phyloP scores from a whole-genome alignment of 148 eudicot species.

The Cornus kousa region DNA sequence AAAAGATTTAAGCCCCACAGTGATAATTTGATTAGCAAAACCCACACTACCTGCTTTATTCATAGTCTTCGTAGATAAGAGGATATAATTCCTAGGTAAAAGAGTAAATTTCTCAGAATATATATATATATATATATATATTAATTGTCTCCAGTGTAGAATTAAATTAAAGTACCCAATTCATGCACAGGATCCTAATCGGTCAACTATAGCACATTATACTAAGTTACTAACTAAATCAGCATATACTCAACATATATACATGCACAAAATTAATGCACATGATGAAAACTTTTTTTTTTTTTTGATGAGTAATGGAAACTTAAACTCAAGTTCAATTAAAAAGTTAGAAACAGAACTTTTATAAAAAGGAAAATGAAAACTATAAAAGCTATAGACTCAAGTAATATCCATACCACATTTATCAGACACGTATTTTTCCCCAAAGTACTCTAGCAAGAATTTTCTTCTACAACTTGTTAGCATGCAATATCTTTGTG shows the following conservation, averaged over 20 bases:
- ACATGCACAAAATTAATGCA: slow-evolving; percentile 1
- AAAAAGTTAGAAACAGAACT: background rate
- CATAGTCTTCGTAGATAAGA: background rate
- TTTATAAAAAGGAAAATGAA: background rate
- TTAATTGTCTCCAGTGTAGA: background rate
- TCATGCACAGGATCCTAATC: background rate
- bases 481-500: slow-evolving; percentile 64
- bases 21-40: background rate
- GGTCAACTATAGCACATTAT: background rate
- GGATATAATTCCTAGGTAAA: background rate
- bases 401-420: slow-evolving; percentile 52
- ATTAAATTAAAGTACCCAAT: background rate
- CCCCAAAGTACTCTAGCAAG: slow-evolving; percentile 75
- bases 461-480: slow-evolving; percentile 74
- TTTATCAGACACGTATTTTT: slow-evolving; percentile 39
- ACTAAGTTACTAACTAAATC: background rate
- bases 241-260: background rate
- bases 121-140: no score
- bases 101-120: background rate
- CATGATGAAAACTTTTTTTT: background rate
- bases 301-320: no score
- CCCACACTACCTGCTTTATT: background rate
- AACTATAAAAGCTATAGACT: background rate
- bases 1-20: background rate
- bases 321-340: background rate